A percentile compares a stretch with the other conserved stretches of the same genome.
These are phyloP conservation scores for Pythium brassicae DNA, from an alignment of 352 stramenopile species.

Conservation along the genomic window DNA sequence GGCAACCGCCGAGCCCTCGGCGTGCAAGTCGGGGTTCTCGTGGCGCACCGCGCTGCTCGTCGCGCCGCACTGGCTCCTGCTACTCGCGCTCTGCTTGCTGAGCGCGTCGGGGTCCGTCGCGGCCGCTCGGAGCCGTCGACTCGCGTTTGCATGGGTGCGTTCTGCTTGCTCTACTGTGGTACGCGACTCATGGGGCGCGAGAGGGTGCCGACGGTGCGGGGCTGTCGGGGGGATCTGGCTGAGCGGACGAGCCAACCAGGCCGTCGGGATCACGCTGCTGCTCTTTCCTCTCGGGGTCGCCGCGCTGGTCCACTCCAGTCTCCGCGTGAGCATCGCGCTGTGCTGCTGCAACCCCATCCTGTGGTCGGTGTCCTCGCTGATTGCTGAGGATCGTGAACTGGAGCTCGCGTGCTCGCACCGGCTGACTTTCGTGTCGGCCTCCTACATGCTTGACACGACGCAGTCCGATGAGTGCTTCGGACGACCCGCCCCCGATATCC, in stretches of 20 bases:
- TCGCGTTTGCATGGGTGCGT: conserved; percentile 1
- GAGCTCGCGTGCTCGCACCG: neutral
- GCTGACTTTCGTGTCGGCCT: no score
- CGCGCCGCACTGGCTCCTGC: conserved; percentile 11
- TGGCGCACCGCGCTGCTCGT: conserved; percentile 14
- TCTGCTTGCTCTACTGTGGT: neutral
- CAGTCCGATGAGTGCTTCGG: conserved; percentile 16
- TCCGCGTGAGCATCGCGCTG: conserved; percentile 23
- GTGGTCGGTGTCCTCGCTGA: conserved; percentile 16
- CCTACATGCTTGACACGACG: neutral
- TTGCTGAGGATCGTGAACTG: neutral
- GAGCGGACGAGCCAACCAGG: no score
- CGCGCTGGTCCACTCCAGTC: conserved; percentile 18
- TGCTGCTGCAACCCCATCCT: conserved; percentile 32
- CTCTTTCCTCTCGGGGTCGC: conserved; percentile 11
- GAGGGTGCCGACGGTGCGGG: no score
- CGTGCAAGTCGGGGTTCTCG: neutral
- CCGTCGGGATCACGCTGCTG: conserved; percentile 5
- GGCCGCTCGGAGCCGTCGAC: no score
- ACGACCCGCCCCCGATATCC: conserved; percentile 13
- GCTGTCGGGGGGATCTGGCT: no score
- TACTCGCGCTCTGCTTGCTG: conserved; percentile 9
- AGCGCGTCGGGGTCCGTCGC: neutral
- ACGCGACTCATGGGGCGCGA: no score
- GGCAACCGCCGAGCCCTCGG: neutral